Conservation (phyloP, 176 grass and related monocot genomes). For the Coix lacrymajobi region DNA sequence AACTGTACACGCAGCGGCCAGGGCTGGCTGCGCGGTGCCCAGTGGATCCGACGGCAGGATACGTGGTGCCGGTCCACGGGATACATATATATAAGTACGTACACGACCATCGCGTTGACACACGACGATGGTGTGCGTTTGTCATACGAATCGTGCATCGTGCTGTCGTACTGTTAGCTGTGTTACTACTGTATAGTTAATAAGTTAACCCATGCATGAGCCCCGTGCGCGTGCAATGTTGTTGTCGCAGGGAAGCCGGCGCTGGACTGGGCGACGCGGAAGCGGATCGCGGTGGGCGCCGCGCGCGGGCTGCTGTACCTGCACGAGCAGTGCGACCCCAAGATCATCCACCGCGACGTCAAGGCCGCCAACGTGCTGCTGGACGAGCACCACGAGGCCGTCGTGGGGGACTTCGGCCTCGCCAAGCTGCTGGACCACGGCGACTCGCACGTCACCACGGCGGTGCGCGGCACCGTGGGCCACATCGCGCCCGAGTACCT, state of each 20-base stretch:
- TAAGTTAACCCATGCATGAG: too few species aligned
- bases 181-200: too few species aligned
- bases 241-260: constrained; percentile 71
- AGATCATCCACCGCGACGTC: constrained; percentile 96
- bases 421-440: constrained; percentile 85
- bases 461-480: constrained; percentile 63
- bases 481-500: constrained; percentile 79
- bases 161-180: too few species aligned
- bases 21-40: background rate
- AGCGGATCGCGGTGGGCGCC: constrained; percentile 63
- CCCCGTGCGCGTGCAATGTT: too few species aligned
- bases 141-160: too few species aligned
- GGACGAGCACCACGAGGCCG: constrained; percentile 65
- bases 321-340: constrained; percentile 87
- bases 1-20: background rate
- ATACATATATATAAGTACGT: too few species aligned
- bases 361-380: constrained; percentile 87
- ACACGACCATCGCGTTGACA: too few species aligned
- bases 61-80: background rate
- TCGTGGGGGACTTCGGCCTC: constrained; percentile 75
- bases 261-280: constrained; percentile 61
- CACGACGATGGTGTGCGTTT: too few species aligned
- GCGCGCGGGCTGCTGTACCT: constrained; percentile 70
- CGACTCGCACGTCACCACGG: constrained; percentile 79
- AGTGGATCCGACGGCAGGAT: background rate